phyloP scores from a whole-genome alignment of 208 protist species.

The Leishmania guyanensis region DNA sequence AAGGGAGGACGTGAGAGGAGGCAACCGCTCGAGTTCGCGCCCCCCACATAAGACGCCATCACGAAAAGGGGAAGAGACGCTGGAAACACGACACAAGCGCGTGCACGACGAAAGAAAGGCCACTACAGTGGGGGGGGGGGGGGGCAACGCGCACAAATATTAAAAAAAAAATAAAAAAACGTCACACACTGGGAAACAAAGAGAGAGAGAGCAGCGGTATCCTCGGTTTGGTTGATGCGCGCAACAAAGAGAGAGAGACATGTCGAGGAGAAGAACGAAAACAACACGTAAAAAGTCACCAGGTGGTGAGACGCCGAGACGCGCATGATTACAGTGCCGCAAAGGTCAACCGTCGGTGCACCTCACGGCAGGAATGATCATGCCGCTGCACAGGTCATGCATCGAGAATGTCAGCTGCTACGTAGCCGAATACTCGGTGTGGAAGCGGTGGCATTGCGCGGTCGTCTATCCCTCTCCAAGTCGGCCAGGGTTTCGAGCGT shows the following conservation, averaged over 20 bases:
- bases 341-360: background rate
- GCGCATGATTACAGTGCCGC: background rate
- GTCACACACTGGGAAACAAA: background rate
- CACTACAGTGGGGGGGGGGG: no score
- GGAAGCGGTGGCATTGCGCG: background rate
- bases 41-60: background rate
- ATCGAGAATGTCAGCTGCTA: background rate
- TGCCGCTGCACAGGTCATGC: background rate
- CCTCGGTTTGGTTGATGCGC: background rate
- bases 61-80: background rate
- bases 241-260: background rate
- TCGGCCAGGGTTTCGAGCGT: background rate
- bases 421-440: conserved; percentile 1
- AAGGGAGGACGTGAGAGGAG: background rate
- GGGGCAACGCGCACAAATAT: background rate
- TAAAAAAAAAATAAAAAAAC: background rate
- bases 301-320: background rate
- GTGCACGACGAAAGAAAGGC: no score
- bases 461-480: background rate
- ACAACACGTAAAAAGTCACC: background rate
- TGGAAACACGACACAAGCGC: background rate
- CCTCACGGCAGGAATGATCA: background rate
- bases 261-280: background rate
- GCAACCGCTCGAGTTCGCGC: background rate
- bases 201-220: background rate